A percentile compares a stretch with the other conserved stretches of the same genome.
phyloP scores from a whole-genome alignment of 768 basidiomycete species.

The Tricholoma sp. region DNA sequence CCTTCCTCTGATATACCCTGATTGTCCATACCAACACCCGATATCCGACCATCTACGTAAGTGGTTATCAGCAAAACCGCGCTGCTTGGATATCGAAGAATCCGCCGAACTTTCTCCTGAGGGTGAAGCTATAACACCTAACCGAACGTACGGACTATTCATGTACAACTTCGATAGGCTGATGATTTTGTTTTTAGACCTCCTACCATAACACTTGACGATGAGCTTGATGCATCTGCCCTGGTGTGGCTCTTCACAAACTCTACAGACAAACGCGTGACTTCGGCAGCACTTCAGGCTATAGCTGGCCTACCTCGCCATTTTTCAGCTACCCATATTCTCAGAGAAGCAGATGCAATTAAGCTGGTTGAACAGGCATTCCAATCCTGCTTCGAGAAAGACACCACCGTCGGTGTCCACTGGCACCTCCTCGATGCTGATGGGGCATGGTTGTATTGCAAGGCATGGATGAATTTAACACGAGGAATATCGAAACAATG shows the following conservation, averaged over 20 bases:
- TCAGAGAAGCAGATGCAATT: conserved; percentile 31
- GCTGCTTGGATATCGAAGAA: neutral
- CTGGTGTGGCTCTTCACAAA: conserved; percentile 33
- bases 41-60: conserved; percentile 30
- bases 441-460: conserved; percentile 32
- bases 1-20: conserved; percentile 33
- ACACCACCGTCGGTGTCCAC: conserved; percentile 28
- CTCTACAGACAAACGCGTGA: conserved; percentile 27
- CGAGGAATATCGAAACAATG: conserved; percentile 29
- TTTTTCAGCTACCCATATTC: conserved; percentile 31
- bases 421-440: conserved; percentile 32
- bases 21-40: conserved; percentile 38
- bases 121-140: neutral
- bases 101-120: neutral
- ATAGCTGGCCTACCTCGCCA: conserved; percentile 34
- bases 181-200: neutral
- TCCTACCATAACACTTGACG: conserved; percentile 13
- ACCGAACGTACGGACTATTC: neutral
- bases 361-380: conserved; percentile 30
- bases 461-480: conserved; percentile 36
- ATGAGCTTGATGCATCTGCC: conserved; percentile 31
- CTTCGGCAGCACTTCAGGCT: conserved; percentile 27
- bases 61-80: neutral
- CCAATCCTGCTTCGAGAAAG: conserved; percentile 32
- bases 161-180: neutral